These are phyloP conservation scores for Pisolithus microcarpus DNA, from an alignment of 768 basidiomycete genomes.

Conservation along the genomic window DNA sequence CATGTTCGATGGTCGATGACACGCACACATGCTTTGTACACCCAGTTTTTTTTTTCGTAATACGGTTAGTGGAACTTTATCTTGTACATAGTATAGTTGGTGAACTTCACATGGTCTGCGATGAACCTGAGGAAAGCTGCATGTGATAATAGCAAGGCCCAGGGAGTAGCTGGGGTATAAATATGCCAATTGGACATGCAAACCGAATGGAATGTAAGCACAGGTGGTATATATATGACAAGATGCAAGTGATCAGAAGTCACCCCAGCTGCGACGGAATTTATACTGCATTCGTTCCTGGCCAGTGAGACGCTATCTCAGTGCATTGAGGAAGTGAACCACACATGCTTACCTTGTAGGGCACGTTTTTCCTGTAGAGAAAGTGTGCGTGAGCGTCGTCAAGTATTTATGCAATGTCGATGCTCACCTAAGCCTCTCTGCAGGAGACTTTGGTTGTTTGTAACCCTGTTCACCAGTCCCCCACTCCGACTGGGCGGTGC, in stretches of 20 bases:
- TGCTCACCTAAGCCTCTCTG: constrained; percentile 67
- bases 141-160: too few species aligned
- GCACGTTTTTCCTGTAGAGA: constrained; percentile 67
- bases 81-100: too few species aligned
- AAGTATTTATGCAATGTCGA: neutral
- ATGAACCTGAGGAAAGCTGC: too few species aligned
- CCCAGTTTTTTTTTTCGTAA: too few species aligned
- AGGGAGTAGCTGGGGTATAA: neutral
- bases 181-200: neutral
- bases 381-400: constrained; percentile 4
- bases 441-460: constrained; percentile 60
- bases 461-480: constrained; percentile 67
- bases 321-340: constrained; percentile 4
- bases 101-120: too few species aligned
- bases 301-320: constrained; percentile 37
- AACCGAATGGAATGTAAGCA: too few species aligned
- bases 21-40: too few species aligned
- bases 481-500: constrained; percentile 55
- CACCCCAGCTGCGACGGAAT: constrained; percentile 82
- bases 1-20: constrained; percentile 78
- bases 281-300: constrained; percentile 76
- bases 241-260: constrained; percentile 46
- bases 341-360: constrained; percentile 67
- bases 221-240: neutral
- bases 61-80: too few species aligned